Evolutionary conservation across 306 rosid species (phyloP), one percentile per base, ranked within the genome.

Genomic region (Vachellia pachyceras): DNA sequence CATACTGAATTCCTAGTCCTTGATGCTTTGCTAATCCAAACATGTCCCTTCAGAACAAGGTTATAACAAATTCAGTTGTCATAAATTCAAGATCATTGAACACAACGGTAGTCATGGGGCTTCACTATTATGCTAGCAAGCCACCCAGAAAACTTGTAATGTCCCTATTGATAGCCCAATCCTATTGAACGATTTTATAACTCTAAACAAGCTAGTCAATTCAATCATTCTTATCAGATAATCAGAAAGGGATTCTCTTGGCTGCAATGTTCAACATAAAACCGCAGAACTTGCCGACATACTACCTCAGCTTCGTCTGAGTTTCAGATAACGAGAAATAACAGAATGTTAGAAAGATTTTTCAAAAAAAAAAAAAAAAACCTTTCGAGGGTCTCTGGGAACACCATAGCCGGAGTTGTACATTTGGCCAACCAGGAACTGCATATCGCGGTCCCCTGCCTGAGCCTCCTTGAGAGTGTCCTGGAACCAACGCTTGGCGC

Each of bases 401-500:
- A 90, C 91, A 11, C 97, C 97, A 80, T 90, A 92, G 82, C 93
- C 94, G 41, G 86, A 83, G 77, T 64, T 83, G 61, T 90, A 87
- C 94, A 90, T 90, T 75, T 92, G 90, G 6, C 91, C 90, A 13
- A 88, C 90, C 57, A 91, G 81, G 65, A 91, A 69, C 84, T 91
- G 93, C 96, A 89, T 90, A 18, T 85, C 57, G 69, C 50, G 50
- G 78, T 92, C 92, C 12, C 94, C 97, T 20, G 87, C 88, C 61
- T 77, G 84, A 11, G 97, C 94, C 86, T 88, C 94, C 82, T 85
- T 85, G 45, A 90, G 97, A 25, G 94, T 75, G 70, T 92, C 92
- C 73, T 70, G 87, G 50, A 92, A 92, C 97, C 97, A 90, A 49
- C 97, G 92, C 71, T 81, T 84, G 14, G 79, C 85, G 73, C 97